These are phyloP conservation scores for Cryptosporidium tyzzeri DNA, from an alignment of 169 alveolate species.

Conservation along the genomic window DNA sequence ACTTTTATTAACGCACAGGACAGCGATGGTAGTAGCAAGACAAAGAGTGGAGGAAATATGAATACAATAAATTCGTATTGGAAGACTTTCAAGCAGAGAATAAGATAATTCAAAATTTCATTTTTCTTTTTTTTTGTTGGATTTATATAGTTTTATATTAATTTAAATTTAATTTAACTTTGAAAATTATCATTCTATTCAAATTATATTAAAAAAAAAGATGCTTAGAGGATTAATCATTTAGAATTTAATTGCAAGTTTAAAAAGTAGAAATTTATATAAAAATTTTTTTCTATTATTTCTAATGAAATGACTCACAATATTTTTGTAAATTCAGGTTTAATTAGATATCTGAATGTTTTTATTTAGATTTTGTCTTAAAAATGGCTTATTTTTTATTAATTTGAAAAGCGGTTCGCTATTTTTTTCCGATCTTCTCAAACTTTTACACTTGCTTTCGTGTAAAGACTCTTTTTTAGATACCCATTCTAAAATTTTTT, in stretches of 20 bases:
- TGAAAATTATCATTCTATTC: neutral
- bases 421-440: slow-evolving; percentile 2
- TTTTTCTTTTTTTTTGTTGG: neutral
- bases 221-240: too few relatives aligned
- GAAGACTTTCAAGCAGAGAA: slow-evolving; percentile 47
- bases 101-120: neutral
- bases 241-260: too few relatives aligned
- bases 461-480: slow-evolving; percentile 23
- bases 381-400: neutral
- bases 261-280: neutral
- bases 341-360: slow-evolving; percentile 1
- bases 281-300: neutral
- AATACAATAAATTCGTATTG: slow-evolving; percentile 46
- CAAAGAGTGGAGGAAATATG: neutral
- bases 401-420: slow-evolving; percentile 20
- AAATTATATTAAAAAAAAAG: neutral
- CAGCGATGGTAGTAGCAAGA: neutral
- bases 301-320: too few relatives aligned
- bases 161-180: slow-evolving; percentile 3
- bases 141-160: neutral
- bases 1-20: neutral
- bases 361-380: neutral
- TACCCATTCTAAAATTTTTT: slow-evolving; percentile 36
- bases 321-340: neutral
- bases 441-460: slow-evolving; percentile 3